phyloP scores from a whole-genome alignment of 2,329 filamentous ascomycete species.

The Erysiphe neolycopersici region DNA sequence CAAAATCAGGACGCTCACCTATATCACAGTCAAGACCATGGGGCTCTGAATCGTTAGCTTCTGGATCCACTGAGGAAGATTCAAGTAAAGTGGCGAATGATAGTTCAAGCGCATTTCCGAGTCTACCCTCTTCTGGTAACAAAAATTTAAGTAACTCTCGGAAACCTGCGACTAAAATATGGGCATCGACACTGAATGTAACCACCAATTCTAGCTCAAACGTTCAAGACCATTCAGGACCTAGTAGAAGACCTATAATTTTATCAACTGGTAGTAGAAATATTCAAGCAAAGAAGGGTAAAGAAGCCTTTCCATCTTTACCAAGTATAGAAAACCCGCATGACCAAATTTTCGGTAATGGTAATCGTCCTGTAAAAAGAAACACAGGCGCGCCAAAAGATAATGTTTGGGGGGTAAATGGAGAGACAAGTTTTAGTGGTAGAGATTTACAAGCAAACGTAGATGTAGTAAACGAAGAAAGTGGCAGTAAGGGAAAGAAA shows the following conservation, averaged over 20 bases:
- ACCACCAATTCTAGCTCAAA: conserved; percentile 1
- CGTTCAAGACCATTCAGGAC: conserved; percentile 3
- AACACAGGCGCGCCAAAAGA: conserved; percentile 14
- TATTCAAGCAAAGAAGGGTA: conserved; percentile 3
- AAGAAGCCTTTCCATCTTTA: conserved; percentile 56
- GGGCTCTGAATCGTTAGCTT: conserved; percentile 16
- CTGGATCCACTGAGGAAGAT: conserved; percentile 2
- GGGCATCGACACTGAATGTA: neutral
- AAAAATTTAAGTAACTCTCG: conserved; percentile 1
- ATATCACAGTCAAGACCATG: conserved; percentile 29
- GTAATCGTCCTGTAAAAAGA: conserved; percentile 23
- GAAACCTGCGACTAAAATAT: conserved; percentile 1
- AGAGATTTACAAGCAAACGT: neutral
- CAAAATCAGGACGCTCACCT: conserved; percentile 34
- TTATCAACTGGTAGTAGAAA: neutral
- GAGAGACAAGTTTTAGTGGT: neutral
- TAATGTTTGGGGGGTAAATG: neutral
- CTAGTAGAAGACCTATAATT: conserved; percentile 1
- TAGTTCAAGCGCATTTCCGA: conserved; percentile 18
- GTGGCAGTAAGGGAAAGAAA: conserved; percentile 23
- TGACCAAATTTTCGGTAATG: conserved; percentile 35
- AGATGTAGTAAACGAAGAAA: neutral
- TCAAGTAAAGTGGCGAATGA: conserved; percentile 13
- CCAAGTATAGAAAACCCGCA: conserved; percentile 47
- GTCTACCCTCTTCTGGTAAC: conserved; percentile 11